These are phyloP conservation scores for Mycosarcoma maydis DNA, from an alignment of 1,284 basidiomycete genomes.

Conservation along the genomic window DNA sequence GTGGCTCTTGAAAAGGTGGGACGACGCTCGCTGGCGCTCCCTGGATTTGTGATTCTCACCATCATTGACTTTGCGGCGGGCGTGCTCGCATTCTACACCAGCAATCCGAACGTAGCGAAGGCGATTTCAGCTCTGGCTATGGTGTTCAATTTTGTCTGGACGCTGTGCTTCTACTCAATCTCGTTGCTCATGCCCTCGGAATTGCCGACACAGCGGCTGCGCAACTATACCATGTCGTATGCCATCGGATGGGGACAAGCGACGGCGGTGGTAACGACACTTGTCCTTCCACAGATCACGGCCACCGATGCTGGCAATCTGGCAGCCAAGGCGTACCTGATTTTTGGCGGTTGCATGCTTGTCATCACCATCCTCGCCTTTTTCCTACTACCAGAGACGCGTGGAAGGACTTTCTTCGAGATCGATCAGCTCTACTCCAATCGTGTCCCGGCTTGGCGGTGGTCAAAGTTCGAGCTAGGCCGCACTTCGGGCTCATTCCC, in stretches of 20 bases:
- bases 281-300: slow-evolving; percentile 52
- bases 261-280: slow-evolving; percentile 56
- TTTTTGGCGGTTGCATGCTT: slow-evolving; percentile 56
- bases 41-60: slow-evolving; percentile 48
- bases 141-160: slow-evolving; percentile 59
- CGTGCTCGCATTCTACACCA: slow-evolving; percentile 34
- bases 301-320: slow-evolving; percentile 48
- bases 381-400: slow-evolving; percentile 54
- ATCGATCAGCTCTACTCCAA: slow-evolving; percentile 58
- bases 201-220: slow-evolving; percentile 50
- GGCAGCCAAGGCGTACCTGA: slow-evolving; percentile 57
- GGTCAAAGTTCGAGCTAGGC: slow-evolving; percentile 44
- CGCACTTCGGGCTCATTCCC: slow-evolving; percentile 1
- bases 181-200: slow-evolving; percentile 57
- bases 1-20: slow-evolving; percentile 52
- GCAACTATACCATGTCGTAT: slow-evolving; percentile 58
- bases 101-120: slow-evolving; percentile 22
- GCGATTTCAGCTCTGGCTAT: slow-evolving; percentile 52
- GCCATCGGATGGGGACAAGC: slow-evolving; percentile 56
- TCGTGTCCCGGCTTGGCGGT: slow-evolving; percentile 43
- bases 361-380: slow-evolving; percentile 45
- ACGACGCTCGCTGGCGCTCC: slow-evolving; percentile 46
- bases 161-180: slow-evolving; percentile 56
- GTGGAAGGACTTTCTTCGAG: slow-evolving; percentile 50
- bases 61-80: slow-evolving; percentile 50